Evolutionary conservation across 1,284 basidiomycete genomes (phyloP), one percentile per base, ranked within the genome.

Genomic region (Bjerkandera adusta): DNA sequence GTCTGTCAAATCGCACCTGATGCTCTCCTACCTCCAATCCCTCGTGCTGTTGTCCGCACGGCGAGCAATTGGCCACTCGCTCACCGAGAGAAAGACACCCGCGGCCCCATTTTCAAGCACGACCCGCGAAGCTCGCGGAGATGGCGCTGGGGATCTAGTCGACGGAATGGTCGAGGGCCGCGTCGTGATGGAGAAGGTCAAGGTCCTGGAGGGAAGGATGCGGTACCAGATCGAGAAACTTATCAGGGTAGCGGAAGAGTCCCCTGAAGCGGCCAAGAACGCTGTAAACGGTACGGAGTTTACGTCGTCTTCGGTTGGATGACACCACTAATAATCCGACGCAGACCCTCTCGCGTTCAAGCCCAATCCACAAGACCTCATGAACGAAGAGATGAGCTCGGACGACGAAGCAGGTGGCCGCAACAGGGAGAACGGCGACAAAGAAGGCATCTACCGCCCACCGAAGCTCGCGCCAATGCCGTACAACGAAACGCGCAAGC

Each of bases 221-320:
- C 85, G 82, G 50, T 97, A 98, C 65, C 95, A 98, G 66, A 91
- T 98, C 59, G 94, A 97, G 59, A 97, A 98, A 65, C 79, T 97
- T 16, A 78, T 94, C 25, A 77, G 82, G 47, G 68, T 89, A 4
- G 87, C 90, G 0, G 67, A 71, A 26, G 81, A 85, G 45, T 76
- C 79, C 26, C 68, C 76, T 2, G 71, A 77, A 8, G 69, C 71
- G n/a, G 71, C 68, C 13, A 65, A 75, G 35, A 75, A 81, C 44
- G 69, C 77, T 15, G 68, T 78, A 10, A 83, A 92, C 57, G 91
- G 90, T 89, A 58, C n/a, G n/a, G n/a, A n/a, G n/a, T n/a, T n/a
- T n/a, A n/a, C 51, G 70, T 58, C 15, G 7, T 16, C 51, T 36
- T 10, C 1, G 13, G 22, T 38, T 45, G 18, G 32, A 51, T 44